Base-by-base conservation (phyloP, 2,329 filamentous ascomycete species). In the Hortaea sp. region DNA sequence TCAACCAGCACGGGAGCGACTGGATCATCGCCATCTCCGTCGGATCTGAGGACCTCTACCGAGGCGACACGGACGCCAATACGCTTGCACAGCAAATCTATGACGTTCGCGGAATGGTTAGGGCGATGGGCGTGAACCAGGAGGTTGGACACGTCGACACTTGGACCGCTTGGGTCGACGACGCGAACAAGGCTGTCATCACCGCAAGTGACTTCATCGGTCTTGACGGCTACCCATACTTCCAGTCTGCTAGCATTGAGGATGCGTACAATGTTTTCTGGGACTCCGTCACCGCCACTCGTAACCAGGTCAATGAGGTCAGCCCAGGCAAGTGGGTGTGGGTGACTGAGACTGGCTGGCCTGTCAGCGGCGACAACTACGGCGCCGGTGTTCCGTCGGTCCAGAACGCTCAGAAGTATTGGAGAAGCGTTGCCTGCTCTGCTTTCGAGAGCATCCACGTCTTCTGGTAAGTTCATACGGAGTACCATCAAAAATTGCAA, bases 121-220 rank as follows among this genome's bases (percentile, higher is more conserved):
- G 70, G 10, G 70, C 68, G 6, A 63, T 69, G 45, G 66, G 66
- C 6, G 59, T 68, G 0, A 63, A 69, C 63, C 69, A 69, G 42
- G 66, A 77, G 42, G 67, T 82, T 51, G 79, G 80, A 28, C 81
- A 84, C 63, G 81, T 84, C 54, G 81, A 85, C 64, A 84, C 81
- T 44, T 83, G 59, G 58, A 59, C 53, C 20, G 58, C 57, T 5
- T 63, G 60, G 77, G 70, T 74, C 41, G 76, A 84, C 64, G 50
- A 63, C 48, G 73, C 72, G 58, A 83, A 82, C 69, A 72, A 72
- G 56, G 64, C 67, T 45, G 79, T 84, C 49, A 72, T 83, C 52
- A 69, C 76, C 48, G 79, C 77, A 45, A 70, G 76, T 50, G 81
- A 85, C 68, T 84, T 76, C 64, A 61, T 84, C 47, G 79, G 80